These are phyloP conservation scores for Colletotrichum acutatum DNA, from an alignment of 2,329 filamentous ascomycete species.

Conservation along the genomic window DNA sequence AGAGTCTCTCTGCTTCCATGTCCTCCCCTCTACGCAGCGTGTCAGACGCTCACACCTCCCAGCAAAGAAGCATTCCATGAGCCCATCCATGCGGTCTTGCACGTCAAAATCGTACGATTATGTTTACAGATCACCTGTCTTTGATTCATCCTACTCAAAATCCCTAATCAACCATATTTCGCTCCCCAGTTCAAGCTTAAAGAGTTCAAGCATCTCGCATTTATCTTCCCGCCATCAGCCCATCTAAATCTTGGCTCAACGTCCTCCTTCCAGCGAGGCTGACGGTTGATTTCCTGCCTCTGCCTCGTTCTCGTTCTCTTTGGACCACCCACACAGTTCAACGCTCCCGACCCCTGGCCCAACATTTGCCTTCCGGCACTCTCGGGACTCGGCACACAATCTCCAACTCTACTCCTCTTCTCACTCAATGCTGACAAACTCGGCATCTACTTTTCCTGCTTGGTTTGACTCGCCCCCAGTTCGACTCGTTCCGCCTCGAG, in stretches of 20 bases:
- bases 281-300: conserved; percentile 25
- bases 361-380: background rate
- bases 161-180: conserved; percentile 29
- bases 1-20: background rate
- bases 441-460: background rate
- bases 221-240: conserved; percentile 22
- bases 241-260: conserved; percentile 28
- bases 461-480: conserved; percentile 10
- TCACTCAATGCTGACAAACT: background rate
- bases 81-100: conserved; percentile 27
- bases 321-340: background rate
- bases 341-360: background rate
- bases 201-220: conserved; percentile 27
- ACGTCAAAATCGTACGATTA: conserved; percentile 36
- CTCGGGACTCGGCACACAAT: conserved; percentile 28
- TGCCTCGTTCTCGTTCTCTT: conserved; percentile 25
- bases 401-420: background rate
- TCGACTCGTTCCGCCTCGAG: conserved; percentile 28
- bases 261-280: conserved; percentile 25
- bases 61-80: conserved; percentile 31
- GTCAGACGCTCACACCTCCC: conserved; percentile 23
- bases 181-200: conserved; percentile 29
- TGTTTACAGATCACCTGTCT: conserved; percentile 37
- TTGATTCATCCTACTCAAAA: conserved; percentile 20
- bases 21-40: conserved; percentile 17